A percentile compares a stretch with the other conserved stretches of the same genome.
These are phyloP conservation scores for Suhomyces tanzawaensis DNA, from an alignment of 805 yeast species.

Conservation along the genomic window DNA sequence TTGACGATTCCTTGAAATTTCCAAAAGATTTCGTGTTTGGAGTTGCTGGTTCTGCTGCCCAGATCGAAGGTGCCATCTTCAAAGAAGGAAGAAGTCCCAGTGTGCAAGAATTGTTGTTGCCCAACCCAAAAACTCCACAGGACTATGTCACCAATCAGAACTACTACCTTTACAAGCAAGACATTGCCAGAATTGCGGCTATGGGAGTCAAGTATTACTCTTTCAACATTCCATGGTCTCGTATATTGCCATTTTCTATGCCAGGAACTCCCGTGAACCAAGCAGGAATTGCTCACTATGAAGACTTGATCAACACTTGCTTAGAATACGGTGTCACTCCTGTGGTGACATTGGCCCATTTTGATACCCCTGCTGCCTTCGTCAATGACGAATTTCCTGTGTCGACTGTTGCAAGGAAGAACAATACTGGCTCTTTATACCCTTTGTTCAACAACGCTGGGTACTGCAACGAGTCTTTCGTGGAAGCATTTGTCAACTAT, in stretches of 20 bases:
- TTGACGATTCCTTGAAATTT: constrained; percentile 13
- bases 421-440: not conserved
- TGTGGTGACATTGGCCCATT: constrained; percentile 32
- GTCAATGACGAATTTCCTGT: constrained; percentile 4
- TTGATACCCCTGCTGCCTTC: constrained; percentile 27
- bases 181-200: constrained; percentile 28
- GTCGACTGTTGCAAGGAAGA: not conserved
- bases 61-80: constrained; percentile 35
- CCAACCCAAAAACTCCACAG: constrained; percentile 12
- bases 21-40: constrained; percentile 23
- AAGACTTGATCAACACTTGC: constrained; percentile 19
- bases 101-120: constrained; percentile 22
- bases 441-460: constrained; percentile 23
- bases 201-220: constrained; percentile 32
- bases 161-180: constrained; percentile 32
- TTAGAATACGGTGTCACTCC: constrained; percentile 22
- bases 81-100: constrained; percentile 33
- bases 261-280: constrained; percentile 28
- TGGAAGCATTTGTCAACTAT: constrained; percentile 30
- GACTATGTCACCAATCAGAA: constrained; percentile 28
- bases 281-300: constrained; percentile 22
- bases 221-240: constrained; percentile 33
- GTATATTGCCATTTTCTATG: constrained; percentile 30
- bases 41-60: constrained; percentile 33
- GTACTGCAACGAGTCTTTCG: constrained; percentile 21